These are phyloP conservation scores for Salix caprea DNA, from an alignment of 345 rosid species.

Conservation along the genomic window DNA sequence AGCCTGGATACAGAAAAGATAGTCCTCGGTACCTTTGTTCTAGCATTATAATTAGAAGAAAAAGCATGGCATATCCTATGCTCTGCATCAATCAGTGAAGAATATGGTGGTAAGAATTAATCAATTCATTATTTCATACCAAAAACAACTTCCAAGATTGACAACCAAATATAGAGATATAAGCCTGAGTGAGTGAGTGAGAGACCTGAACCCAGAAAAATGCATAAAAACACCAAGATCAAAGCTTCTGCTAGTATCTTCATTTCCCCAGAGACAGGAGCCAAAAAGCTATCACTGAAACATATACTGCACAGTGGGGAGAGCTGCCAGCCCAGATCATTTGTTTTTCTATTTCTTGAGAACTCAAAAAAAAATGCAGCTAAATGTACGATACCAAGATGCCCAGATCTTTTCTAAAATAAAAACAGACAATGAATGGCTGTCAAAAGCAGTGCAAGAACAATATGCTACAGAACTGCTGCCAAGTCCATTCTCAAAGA, in stretches of 20 bases:
- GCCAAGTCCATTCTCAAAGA: too few species aligned
- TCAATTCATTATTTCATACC: too few species aligned
- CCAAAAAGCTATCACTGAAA: constrained; percentile 15
- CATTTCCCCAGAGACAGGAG: constrained; percentile 14
- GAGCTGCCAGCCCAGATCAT: neutral
- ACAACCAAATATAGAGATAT: too few species aligned
- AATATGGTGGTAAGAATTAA: neutral
- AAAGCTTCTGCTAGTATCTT: constrained; percentile 1
- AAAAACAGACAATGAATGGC: too few species aligned
- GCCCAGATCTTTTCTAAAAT: too few species aligned
- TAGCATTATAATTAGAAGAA: constrained; percentile 41
- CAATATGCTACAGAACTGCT: too few species aligned
- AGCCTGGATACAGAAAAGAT: too few species aligned
- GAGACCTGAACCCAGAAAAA: constrained; percentile 20
- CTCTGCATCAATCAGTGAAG: constrained; percentile 22
- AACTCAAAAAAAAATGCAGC: too few species aligned
- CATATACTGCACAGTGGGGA: neutral
- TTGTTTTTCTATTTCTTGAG: neutral
- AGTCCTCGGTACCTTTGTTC: constrained; percentile 42
- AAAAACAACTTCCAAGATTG: too few species aligned
- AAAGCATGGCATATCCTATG: constrained; percentile 17
- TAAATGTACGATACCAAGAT: too few species aligned
- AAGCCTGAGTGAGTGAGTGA: neutral
- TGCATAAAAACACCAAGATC: constrained; percentile 18
- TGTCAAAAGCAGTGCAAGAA: too few species aligned